Evolutionary conservation across 2,329 filamentous ascomycete genomes (phyloP), one percentile per base, ranked within the genome.

Genomic region (Lasiodiplodia citricola): DNA sequence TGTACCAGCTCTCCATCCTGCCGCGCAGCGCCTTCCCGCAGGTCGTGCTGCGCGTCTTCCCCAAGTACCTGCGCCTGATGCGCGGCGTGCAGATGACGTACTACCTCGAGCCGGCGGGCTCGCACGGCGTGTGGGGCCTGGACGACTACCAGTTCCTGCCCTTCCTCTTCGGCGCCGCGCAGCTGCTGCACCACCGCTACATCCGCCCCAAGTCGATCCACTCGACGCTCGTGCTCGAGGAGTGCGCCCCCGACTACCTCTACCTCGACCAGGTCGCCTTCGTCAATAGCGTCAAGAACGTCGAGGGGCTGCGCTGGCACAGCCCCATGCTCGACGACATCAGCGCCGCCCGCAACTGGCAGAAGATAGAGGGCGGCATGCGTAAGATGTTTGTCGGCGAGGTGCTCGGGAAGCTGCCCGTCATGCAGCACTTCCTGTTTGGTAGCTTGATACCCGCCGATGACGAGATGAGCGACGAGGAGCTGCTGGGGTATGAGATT

Each of bases 301-400:
- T 97, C 69, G 93, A 96, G 76, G 95, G 94, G 1, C 83, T 99
- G 70, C 88, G 96, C 55, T 99, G 96, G 96, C 96, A 99, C 76
- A 94, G 91, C 72, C 96, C 96, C 3, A 98, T 99, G 96, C 88
- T 99, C 21, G 96, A 99, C 77, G 96, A 99, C 78, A 99, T 99
- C 72, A 96, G 92, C 3, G 90, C 93, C 1, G 92, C 95, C 18
- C 94, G 93, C 78, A 92, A 86, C 50, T 99, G 96, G 96, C 83
- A 81, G 72, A 99, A 99, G 84, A 92, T 99, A 62, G 94, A 98
- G 79, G 91, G 87, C 31, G 96, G 96, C 7, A 98, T 99, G 96
- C 88, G 92, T 70, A 92, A 93, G 73, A 99, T 99, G 96, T 98
- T 98, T 77, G 87, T 95, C 64, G 92, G 91, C 51, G 96, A 99